Percentiles rank a stretch among this genome's conserved stretches.
phyloP scores from a whole-genome alignment of 441 rosid species.

The Erysimum cheiri region DNA sequence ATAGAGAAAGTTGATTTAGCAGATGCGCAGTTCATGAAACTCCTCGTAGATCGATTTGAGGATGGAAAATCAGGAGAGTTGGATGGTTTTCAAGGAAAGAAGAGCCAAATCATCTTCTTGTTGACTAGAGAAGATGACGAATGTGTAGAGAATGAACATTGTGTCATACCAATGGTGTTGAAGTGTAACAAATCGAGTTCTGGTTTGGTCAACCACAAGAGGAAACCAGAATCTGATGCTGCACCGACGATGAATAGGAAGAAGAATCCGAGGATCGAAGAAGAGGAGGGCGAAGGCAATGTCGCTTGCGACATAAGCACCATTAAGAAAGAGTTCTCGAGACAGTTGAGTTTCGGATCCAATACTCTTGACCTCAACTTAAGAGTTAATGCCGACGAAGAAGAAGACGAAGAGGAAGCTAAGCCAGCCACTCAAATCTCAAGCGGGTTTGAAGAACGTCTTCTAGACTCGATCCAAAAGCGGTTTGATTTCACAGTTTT shows the following conservation, averaged over 20 bases:
- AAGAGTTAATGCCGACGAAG: slow-evolving; percentile 52
- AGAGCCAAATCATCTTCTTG: slow-evolving; percentile 55
- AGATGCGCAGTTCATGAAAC: slow-evolving; percentile 55
- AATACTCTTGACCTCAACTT: slow-evolving; percentile 77
- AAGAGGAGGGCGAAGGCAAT: slow-evolving; percentile 41
- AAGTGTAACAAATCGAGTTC: slow-evolving; percentile 48
- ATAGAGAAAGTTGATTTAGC: slow-evolving; percentile 73
- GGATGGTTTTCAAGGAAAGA: slow-evolving; percentile 30
- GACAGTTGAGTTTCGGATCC: slow-evolving; percentile 57
- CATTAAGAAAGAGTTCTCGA: slow-evolving; percentile 53
- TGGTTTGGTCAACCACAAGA: slow-evolving; percentile 51
- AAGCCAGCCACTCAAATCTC: slow-evolving; percentile 45
- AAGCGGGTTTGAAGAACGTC: slow-evolving; percentile 42
- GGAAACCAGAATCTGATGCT: slow-evolving; percentile 56
- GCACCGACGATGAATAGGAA: slow-evolving; percentile 36
- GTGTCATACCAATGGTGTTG: slow-evolving; percentile 63
- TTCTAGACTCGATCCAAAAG: slow-evolving; percentile 60
- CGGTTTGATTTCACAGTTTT: slow-evolving; percentile 48
- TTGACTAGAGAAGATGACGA: slow-evolving; percentile 56
- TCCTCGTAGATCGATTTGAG: slow-evolving; percentile 59
- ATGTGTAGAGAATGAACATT: slow-evolving; percentile 37
- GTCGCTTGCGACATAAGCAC: slow-evolving; percentile 44
- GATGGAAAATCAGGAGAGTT: slow-evolving; percentile 49
- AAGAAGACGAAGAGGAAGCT: slow-evolving; percentile 29
- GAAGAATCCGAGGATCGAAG: slow-evolving; percentile 52